phyloP scores from a whole-genome alignment of 1,284 basidiomycete genomes.

The Prillingera fragicola region DNA sequence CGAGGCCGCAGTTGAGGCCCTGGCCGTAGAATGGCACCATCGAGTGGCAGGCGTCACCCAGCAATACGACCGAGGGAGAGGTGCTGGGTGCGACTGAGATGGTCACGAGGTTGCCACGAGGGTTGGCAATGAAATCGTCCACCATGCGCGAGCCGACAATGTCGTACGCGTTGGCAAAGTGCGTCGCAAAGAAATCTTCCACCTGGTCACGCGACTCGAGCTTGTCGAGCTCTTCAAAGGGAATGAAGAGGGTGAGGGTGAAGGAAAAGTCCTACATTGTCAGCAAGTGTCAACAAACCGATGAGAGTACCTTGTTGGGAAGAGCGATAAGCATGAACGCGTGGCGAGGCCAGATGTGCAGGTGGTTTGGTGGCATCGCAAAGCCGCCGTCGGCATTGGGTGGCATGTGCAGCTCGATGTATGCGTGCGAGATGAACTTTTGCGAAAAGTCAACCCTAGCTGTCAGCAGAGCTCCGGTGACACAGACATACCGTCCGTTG shows the following conservation, averaged over 20 bases:
- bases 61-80: constrained; percentile 77
- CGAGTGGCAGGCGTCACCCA: constrained; percentile 92
- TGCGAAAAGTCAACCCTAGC: constrained; percentile 89
- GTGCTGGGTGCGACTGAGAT: constrained; percentile 87
- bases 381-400: constrained; percentile 63
- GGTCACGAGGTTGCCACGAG: constrained; percentile 81
- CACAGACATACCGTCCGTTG: constrained; percentile 1
- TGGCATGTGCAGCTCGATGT: constrained; percentile 93
- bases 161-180: constrained; percentile 82
- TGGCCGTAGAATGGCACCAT: constrained; percentile 97
- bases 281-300: background rate
- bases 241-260: constrained; percentile 79
- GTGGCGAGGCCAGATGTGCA: constrained; percentile 98
- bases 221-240: constrained; percentile 67
- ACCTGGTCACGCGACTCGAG: constrained; percentile 60
- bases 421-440: constrained; percentile 90
- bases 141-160: constrained; percentile 78
- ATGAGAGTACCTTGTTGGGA: constrained; percentile 78
- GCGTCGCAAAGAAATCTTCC: constrained; percentile 67
- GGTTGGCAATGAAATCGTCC: constrained; percentile 72
- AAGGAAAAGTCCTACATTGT: constrained; percentile 49
- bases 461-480: constrained; percentile 2
- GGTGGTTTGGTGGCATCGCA: constrained; percentile 84
- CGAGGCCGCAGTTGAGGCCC: constrained; percentile 94
- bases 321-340: constrained; percentile 98